Conservation (phyloP, 164 flowering plant genomes). For the Aristolochia fimbriata region DNA sequence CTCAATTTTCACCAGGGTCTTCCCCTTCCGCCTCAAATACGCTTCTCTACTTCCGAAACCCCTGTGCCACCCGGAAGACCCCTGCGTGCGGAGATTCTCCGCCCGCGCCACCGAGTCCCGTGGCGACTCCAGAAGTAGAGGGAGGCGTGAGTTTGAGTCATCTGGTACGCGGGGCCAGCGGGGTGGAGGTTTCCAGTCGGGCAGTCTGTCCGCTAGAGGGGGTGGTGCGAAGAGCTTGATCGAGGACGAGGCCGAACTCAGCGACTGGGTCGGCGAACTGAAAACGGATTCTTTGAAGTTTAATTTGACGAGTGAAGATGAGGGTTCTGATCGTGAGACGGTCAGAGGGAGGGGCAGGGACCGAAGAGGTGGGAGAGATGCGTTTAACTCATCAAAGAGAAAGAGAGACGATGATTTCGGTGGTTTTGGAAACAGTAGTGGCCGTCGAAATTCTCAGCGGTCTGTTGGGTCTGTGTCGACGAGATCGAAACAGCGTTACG, state of each 20-base stretch:
- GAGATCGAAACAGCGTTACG: neutral
- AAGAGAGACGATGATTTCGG: neutral
- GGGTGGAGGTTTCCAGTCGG: neutral
- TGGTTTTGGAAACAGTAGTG: neutral
- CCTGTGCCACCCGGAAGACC: neutral
- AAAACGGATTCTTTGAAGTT: constrained; percentile 1
- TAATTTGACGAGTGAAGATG: constrained; percentile 2
- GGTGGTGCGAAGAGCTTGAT: constrained; percentile 7
- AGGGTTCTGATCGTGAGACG: constrained; percentile 2
- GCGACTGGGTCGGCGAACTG: constrained; percentile 8
- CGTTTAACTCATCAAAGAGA: neutral
- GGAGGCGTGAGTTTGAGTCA: neutral
- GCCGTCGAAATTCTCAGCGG: neutral
- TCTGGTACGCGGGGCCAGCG: neutral
- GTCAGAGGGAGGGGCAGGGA: neutral
- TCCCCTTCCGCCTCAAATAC: neutral
- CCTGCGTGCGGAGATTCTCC: neutral
- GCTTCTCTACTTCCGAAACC: neutral
- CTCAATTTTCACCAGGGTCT: neutral
- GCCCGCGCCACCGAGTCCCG: neutral
- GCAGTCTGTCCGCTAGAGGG: constrained; percentile 2
- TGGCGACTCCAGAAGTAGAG: neutral
- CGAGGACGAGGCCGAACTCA: constrained; percentile 11
- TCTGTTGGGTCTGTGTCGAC: neutral
- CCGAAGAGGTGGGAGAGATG: neutral